Base-by-base conservation (phyloP, 345 rosid species). In the Linum usitatissimum region DNA sequence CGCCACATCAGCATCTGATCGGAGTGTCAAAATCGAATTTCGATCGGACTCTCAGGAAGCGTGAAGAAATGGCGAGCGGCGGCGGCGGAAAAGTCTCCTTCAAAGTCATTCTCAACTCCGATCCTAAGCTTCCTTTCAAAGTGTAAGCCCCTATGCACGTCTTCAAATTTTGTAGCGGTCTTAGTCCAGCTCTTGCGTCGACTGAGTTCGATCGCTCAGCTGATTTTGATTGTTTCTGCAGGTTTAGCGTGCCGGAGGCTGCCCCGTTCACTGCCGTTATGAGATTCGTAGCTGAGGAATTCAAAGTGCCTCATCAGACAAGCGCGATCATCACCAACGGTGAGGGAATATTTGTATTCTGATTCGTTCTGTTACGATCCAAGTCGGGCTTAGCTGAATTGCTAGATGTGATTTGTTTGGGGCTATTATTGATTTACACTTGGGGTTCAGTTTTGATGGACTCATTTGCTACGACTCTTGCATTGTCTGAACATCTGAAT, bases 241-340 rank as follows among this genome's bases (percentile, higher is more conserved):
- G 99, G 66, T 93, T 93, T 76, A 87, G 90, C 80, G 96, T 92
- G 1, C 99, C 99, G 9, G 99, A 93, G 58, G 99, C 88, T 18
- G 97, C 96, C 39, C 99, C 99, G 14, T 93, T 93, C 76, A 91
- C 97, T 31, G 99, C 97, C 65, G 97, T 93, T 49, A 63, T 90
- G 77, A 90, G 90, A 73, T 90, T 90, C 75, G 94, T 94, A 0
- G 96, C 97, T 6, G 97, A 93, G 78, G 99, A 93, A 76, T 93
- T 93, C 76, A 93, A 93, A 78, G 97, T 90, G 59, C 97, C 97
- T 71, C 97, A 97, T 0, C 99, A 90, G 64, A 93, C 99, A 66
- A 93, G 99, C 81, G 97, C 97, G 56, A 93, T 93, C 86, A 93
- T 93, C 78, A 90, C 99, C 61, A 93, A 90, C 64, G 99, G 97